Evolutionary conservation across 306 rosid species (phyloP), one percentile per base, ranked within the genome.

Genomic region (Trichosanthes cucumerina): DNA sequence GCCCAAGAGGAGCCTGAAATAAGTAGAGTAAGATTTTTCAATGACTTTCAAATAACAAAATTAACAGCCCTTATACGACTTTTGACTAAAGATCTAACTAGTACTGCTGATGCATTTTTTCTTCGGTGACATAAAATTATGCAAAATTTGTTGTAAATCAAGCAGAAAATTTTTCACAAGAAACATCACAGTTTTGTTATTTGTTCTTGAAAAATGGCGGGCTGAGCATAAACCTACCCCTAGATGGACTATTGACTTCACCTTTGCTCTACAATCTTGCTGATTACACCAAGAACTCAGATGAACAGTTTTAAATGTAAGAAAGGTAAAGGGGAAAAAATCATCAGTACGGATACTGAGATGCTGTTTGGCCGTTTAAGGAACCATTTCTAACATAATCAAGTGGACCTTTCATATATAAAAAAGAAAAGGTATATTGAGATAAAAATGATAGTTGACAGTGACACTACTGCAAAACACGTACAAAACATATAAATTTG

Each of bases 1-100:
- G 99, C 99, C 99, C 99, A 96, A 75, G 99, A 96, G 81, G 99
- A 92, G 76, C 99, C 99, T 96, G 93, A 83, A 84, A 86, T 81
- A 80, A 71, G 79, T 85, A 82, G 80, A 33, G 79, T 39, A 78
- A 78, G 49, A 78, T 31, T 64, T 73, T 79, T 64, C 70, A 80
- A 50, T 80, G 44, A 60, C 41, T 38, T 44, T 12, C 63, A 79
- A 80, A 78, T 21, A 82, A 83, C 56, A 64, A 24, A 21, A 73
- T 39, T 78, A 46, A 70, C 24, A 15, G 21, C 78, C 23, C 60
- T 4, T 28, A 50, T 18, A 49, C 7, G 44, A 31, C 26, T 49
- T 49, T 49, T 49, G 39, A 28, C 26, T 49, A 15, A 73, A 73
- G 60, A 49, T 49, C 60, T 31, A 49, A 47, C 43, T 73, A 26